Percentiles rank a stretch among this genome's conserved stretches.
These are phyloP conservation scores for Acanthamoeba divionensis DNA, from an alignment of 208 protist genomes.

Conservation along the genomic window DNA sequence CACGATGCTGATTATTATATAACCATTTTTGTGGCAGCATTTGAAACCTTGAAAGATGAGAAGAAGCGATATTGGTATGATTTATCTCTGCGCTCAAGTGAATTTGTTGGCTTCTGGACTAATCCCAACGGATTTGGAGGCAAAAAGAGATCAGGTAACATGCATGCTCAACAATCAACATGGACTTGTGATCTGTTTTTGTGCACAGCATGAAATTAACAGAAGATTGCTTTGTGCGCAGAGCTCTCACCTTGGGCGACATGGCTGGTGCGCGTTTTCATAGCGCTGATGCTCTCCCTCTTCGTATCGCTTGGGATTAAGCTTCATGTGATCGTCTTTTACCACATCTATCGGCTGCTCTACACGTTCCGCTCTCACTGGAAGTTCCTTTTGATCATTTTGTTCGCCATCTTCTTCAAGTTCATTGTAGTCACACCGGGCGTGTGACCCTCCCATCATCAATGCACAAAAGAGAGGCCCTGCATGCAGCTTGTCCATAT, in stretches of 20 bases:
- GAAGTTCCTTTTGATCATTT: background rate
- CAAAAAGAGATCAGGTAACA: background rate
- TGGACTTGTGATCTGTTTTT: background rate
- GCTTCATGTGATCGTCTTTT: conserved; percentile 6
- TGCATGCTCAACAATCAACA: background rate
- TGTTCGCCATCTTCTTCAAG: conserved; percentile 6
- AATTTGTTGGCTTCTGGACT: conserved; percentile 23
- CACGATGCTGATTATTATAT: background rate
- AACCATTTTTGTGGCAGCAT: background rate
- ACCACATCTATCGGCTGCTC: background rate
- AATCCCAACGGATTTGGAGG: background rate
- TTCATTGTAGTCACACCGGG: conserved; percentile 7
- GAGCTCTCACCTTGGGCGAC: background rate
- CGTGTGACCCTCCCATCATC: no score
- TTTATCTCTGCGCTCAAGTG: background rate
- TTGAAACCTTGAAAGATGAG: conserved; percentile 12
- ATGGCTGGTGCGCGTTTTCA: background rate
- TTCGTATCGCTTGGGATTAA: background rate
- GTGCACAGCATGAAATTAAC: background rate
- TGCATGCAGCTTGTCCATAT: no score
- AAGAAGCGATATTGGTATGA: conserved; percentile 52
- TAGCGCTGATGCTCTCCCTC: background rate
- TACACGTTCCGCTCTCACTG: background rate
- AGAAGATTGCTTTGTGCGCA: background rate
- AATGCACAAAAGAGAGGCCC: no score